Conservation (phyloP, 177 flowering plant species). For the Vitis hybrid region DNA sequence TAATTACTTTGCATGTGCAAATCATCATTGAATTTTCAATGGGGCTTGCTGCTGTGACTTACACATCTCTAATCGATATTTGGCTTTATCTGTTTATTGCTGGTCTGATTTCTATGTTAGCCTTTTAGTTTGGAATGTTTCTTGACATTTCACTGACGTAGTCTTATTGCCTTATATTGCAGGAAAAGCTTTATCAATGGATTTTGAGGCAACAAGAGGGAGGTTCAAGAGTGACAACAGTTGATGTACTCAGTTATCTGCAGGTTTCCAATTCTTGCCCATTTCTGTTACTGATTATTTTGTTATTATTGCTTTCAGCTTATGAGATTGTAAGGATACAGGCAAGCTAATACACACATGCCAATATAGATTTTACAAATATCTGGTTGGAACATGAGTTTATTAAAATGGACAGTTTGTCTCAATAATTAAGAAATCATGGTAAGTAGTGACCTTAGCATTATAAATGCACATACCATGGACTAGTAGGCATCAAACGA, state of each 20-base stretch:
- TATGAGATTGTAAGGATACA: background rate
- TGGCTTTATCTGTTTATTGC: background rate
- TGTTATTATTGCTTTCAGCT: no score
- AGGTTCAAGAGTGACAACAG: conserved; percentile 61
- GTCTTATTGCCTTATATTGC: conserved; percentile 18
- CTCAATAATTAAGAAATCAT: no score
- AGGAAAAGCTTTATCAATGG: conserved; percentile 93
- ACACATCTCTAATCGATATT: background rate
- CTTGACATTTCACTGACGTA: background rate
- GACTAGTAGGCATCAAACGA: no score
- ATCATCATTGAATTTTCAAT: no score
- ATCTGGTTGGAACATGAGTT: no score
- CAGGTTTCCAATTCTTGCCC: conserved; percentile 44
- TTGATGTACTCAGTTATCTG: conserved; percentile 61
- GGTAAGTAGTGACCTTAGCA: no score
- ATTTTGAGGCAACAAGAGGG: conserved; percentile 73
- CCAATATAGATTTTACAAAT: no score
- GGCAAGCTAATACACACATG: no score
- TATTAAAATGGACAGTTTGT: no score
- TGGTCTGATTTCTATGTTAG: background rate
- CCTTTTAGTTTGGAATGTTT: background rate
- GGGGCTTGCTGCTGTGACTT: no score
- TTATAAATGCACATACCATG: no score
- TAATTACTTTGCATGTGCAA: no score
- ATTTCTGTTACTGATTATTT: background rate